phyloP scores from a whole-genome alignment of 2,329 filamentous ascomycete species.

The Fusarium hainanense region DNA sequence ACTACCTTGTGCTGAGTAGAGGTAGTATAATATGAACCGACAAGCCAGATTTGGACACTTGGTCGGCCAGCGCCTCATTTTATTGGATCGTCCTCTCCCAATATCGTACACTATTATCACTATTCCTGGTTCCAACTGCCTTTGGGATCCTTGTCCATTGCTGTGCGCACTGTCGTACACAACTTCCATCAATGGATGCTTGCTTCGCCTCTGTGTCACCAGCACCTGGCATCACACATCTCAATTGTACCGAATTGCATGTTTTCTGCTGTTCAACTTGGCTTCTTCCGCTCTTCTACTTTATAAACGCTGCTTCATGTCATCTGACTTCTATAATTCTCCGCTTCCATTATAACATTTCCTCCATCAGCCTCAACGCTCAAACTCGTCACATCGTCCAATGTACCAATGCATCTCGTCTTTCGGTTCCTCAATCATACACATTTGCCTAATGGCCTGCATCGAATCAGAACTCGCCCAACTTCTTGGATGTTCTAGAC shows the following conservation, averaged over 20 bases:
- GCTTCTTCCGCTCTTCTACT: background rate
- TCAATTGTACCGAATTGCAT: background rate
- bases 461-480: constrained; percentile 6
- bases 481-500: constrained; percentile 2
- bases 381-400: constrained; percentile 3
- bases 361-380: background rate
- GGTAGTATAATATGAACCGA: constrained; percentile 1
- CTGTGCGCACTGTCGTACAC: constrained; percentile 11
- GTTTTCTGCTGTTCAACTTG: constrained; percentile 1
- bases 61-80: constrained; percentile 4
- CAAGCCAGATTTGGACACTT: constrained; percentile 19
- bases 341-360: background rate
- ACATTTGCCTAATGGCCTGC: constrained; percentile 5
- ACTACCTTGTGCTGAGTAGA: background rate
- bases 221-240: constrained; percentile 11
- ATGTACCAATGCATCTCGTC: background rate
- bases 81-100: constrained; percentile 16
- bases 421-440: constrained; percentile 8
- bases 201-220: constrained; percentile 14
- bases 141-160: background rate
- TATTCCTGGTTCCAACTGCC: constrained; percentile 7
- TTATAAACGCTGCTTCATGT: background rate
- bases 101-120: background rate
- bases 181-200: constrained; percentile 6
- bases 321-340: constrained; percentile 1